phyloP scores from a whole-genome alignment of 305 asterid species.

The Ilex paraguariensis region DNA sequence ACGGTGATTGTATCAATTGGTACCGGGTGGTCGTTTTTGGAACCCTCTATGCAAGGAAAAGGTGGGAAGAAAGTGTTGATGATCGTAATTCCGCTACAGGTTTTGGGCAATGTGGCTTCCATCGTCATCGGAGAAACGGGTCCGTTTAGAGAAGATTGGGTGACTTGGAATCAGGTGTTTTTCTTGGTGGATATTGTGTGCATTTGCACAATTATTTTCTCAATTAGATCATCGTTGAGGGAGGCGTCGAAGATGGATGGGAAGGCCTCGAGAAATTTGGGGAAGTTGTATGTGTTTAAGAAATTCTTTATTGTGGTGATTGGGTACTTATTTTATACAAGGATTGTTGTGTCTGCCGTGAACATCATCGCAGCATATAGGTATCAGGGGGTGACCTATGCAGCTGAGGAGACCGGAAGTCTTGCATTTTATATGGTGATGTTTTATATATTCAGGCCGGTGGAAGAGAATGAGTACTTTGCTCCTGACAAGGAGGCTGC shows the following conservation, averaged over 20 bases:
- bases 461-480: constrained; percentile 85
- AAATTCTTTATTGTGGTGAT: constrained; percentile 93
- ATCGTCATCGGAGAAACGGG: no score
- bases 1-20: no score
- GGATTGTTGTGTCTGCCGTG: constrained; percentile 94
- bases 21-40: no score
- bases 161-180: constrained; percentile 92
- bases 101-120: no score
- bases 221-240: constrained; percentile 87
- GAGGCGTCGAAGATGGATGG: constrained; percentile 97
- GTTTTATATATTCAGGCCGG: constrained; percentile 98
- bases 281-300: constrained; percentile 86
- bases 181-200: constrained; percentile 87
- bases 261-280: constrained; percentile 92
- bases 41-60: no score
- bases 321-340: constrained; percentile 92
- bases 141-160: no score
- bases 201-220: constrained; percentile 88
- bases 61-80: no score
- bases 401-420: constrained; percentile 92
- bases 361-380: constrained; percentile 87
- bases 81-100: no score
- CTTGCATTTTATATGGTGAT: constrained; percentile 72
- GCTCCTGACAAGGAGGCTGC: constrained; percentile 89
- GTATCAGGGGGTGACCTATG: constrained; percentile 93